phyloP scores from a whole-genome alignment of 1,284 basidiomycete species.

The Taiwanofungus camphoratus region DNA sequence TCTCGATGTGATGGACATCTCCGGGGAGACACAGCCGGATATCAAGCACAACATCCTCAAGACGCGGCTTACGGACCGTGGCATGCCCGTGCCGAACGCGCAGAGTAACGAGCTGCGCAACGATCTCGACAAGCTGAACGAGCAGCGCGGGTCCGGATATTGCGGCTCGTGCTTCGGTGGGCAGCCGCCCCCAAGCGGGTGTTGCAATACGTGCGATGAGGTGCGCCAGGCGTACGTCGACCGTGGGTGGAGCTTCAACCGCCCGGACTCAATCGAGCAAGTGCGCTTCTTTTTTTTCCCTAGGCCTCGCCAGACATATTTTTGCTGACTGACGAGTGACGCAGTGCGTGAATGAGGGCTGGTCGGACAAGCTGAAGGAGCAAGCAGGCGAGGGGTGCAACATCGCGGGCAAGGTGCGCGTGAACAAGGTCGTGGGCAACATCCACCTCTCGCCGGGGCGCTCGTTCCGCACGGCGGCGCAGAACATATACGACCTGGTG shows the following conservation, averaged over 20 bases:
- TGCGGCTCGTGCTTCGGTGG: constrained; percentile 99
- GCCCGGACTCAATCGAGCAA: constrained; percentile 92
- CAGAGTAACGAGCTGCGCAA: constrained; percentile 68
- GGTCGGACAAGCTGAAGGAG: constrained; percentile 90
- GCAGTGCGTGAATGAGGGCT: constrained; percentile 90
- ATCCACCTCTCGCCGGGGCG: constrained; percentile 86
- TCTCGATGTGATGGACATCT: constrained; percentile 97
- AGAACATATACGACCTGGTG: constrained; percentile 89
- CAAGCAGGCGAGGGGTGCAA: constrained; percentile 95
- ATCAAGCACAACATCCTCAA: constrained; percentile 88
- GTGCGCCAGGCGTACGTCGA: constrained; percentile 89
- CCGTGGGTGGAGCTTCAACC: constrained; percentile 92
- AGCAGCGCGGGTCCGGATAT: constrained; percentile 59
- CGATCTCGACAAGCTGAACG: constrained; percentile 77
- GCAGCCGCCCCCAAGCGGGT: constrained; percentile 72
- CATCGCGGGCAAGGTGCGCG: constrained; percentile 83
- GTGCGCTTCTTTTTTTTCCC: constrained; percentile 35
- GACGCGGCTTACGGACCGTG: constrained; percentile 65
- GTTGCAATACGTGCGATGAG: constrained; percentile 96
- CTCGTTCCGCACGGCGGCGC: constrained; percentile 85
- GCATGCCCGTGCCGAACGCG: constrained; percentile 52
- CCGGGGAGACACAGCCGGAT: constrained; percentile 90
- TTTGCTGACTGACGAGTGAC: constrained; percentile 3
- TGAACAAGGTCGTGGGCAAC: constrained; percentile 96
- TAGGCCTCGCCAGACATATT: not conserved